These are phyloP conservation scores for Heliamphora pulchella DNA, from an alignment of 179 eudicot genomes.

Conservation along the genomic window DNA sequence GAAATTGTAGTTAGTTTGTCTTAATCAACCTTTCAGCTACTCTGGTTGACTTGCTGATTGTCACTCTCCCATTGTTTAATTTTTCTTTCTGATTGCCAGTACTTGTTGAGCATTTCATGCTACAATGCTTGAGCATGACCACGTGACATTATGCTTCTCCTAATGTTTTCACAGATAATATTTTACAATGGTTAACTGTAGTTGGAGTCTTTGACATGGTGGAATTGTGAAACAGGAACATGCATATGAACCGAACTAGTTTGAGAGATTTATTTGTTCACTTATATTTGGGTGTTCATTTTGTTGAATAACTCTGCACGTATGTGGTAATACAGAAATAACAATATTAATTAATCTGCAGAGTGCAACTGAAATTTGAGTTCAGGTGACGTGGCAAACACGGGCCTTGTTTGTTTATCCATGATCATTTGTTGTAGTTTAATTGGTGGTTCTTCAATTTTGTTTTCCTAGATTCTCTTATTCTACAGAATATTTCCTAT, in stretches of 20 bases:
- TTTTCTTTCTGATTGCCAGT: not conserved
- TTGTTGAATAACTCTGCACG: not conserved
- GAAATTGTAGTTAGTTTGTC: not conserved
- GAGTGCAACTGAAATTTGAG: not conserved
- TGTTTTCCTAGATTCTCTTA: no score
- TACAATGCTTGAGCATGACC: not conserved
- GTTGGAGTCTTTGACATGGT: not conserved
- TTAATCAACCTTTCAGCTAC: not conserved
- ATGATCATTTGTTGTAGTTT: no score
- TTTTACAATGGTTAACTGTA: not conserved
- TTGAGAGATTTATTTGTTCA: not conserved
- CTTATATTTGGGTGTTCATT: not conserved
- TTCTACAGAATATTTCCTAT: no score
- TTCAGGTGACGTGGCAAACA: not conserved
- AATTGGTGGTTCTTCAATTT: no score
- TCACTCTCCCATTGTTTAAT: not conserved
- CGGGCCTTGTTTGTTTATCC: not conserved
- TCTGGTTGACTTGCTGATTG: not conserved
- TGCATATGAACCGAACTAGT: not conserved
- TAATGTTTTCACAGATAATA: not conserved
- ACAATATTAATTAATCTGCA: not conserved
- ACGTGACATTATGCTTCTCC: no score
- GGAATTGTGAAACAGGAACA: not conserved
- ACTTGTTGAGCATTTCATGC: not conserved
- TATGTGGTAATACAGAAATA: not conserved